Conservation (phyloP, 495 filamentous ascomycete species). For the Podospora sp. region DNA sequence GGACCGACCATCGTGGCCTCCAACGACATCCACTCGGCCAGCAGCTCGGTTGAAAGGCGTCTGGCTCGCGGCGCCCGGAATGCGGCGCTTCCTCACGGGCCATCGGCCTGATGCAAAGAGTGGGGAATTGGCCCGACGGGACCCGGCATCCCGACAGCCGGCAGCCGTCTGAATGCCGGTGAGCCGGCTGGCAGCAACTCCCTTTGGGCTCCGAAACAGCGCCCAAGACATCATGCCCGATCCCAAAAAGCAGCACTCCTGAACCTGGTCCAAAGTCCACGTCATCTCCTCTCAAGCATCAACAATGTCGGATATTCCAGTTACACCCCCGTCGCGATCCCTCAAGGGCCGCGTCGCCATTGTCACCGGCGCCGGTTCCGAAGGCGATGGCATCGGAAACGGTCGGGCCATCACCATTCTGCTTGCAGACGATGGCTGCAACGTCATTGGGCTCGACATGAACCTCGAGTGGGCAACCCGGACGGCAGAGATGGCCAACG, state of each 20-base stretch:
- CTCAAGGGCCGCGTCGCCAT: slow-evolving; percentile 56
- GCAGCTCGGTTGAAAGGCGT: background rate
- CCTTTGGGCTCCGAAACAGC: background rate
- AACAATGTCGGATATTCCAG: slow-evolving; percentile 17
- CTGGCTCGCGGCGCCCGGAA: background rate
- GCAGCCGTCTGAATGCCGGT: background rate
- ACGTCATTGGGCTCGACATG: slow-evolving; percentile 58
- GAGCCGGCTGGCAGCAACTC: background rate
- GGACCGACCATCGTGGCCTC: background rate
- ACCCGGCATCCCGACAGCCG: background rate
- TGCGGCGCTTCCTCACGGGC: background rate
- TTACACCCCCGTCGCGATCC: slow-evolving; percentile 32
- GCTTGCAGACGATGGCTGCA: slow-evolving; percentile 56
- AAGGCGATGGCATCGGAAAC: slow-evolving; percentile 59
- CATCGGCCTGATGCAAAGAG: background rate
- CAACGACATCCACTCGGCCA: background rate
- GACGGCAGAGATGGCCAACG: slow-evolving; percentile 52
- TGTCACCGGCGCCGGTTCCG: slow-evolving; percentile 60
- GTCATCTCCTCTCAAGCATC: background rate
- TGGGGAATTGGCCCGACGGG: background rate
- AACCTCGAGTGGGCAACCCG: slow-evolving; percentile 47
- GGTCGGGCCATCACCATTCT: slow-evolving; percentile 61
- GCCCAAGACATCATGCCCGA: background rate
- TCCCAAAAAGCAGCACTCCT: background rate
- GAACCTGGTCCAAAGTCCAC: background rate